A percentile compares a stretch with the other conserved stretches of the same genome.
These are phyloP conservation scores for Aspergillus mulundensis DNA, from an alignment of 495 filamentous ascomycete genomes.

Conservation along the genomic window DNA sequence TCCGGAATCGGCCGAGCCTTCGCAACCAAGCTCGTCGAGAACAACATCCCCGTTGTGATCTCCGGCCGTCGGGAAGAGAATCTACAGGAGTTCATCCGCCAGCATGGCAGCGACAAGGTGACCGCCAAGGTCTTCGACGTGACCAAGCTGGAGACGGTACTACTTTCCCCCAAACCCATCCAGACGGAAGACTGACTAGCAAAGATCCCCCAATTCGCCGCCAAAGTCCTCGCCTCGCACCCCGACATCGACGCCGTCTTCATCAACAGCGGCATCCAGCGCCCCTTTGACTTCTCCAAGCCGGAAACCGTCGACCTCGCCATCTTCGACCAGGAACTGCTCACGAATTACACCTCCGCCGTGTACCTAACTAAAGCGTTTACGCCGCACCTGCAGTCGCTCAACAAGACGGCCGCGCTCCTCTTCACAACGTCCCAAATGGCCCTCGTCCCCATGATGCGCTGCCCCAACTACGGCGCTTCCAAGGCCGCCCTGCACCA, in stretches of 20 bases:
- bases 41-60: slow-evolving; percentile 57
- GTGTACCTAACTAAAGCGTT: slow-evolving; percentile 59
- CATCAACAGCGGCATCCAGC: slow-evolving; percentile 44
- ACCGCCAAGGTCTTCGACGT: slow-evolving; percentile 58
- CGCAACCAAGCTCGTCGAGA: slow-evolving; percentile 57
- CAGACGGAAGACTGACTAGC: not conserved
- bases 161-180: too few species aligned
- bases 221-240: slow-evolving; percentile 48
- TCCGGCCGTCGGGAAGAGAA: slow-evolving; percentile 63
- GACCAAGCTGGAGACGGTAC: slow-evolving; percentile 54
- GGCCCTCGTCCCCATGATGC: slow-evolving; percentile 40
- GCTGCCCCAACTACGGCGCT: slow-evolving; percentile 43
- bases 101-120: slow-evolving; percentile 54
- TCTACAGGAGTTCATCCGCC: slow-evolving; percentile 57
- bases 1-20: slow-evolving; percentile 67
- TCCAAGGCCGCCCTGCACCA: slow-evolving; percentile 48
- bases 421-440: slow-evolving; percentile 44
- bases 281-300: slow-evolving; percentile 44
- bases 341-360: slow-evolving; percentile 64
- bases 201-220: slow-evolving; percentile 27
- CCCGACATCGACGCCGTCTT: slow-evolving; percentile 47
- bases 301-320: slow-evolving; percentile 56
- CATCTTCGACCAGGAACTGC: slow-evolving; percentile 52
- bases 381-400: slow-evolving; percentile 56
- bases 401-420: slow-evolving; percentile 28